Base-by-base conservation (phyloP, 345 rosid genomes). In the Carallia brachiata region DNA sequence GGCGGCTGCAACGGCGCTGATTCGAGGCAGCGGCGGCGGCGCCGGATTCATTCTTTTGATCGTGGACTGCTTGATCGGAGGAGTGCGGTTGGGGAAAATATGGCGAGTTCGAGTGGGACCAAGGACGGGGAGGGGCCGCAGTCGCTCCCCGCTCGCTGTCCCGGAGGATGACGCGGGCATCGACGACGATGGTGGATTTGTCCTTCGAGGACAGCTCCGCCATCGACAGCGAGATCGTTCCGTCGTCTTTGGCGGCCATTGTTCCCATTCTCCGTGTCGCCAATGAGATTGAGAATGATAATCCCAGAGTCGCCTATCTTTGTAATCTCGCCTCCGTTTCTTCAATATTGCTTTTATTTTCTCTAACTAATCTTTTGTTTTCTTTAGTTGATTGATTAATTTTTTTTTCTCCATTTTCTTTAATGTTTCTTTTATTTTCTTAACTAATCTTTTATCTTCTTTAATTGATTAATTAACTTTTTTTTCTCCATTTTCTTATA, bases 251-350 rank as follows among this genome's bases (percentile, higher is more conserved):
- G 15, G 86, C 89, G 10, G 31, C 65, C 17, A 79, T 90, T 67
- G 90, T 77, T 67, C 96, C 94, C 0, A 79, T 90, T 80, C 98
- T 96, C 61, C 93, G 99, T 12, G 99, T 90, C 0, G 99, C 98
- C 64, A 96, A 92, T 78, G 99, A 90, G 63, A 77, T 96, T 39
- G 82, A 92, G 70, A 1, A 65, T 36, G 89, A 90, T 0, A 92
- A 96, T 61, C 82, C 84, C 0, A 80, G 98, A 63, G 97, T 96
- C 66, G 98, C 97, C 7, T 89, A 92, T 78, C 90, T 95, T 62
- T 92, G 99, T 95, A 75, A 77, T 87, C 36, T 61, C 23, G 16
- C n/a, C 67, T 70, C 63, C 31, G 7, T 36, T 54, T 15, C 32
- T 2, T 16, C 15, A 54, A 18, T 19, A 18, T 7, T 54, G 2